Conservation (phyloP, 345 rosid genomes). For the Iberis pinnata region DNA sequence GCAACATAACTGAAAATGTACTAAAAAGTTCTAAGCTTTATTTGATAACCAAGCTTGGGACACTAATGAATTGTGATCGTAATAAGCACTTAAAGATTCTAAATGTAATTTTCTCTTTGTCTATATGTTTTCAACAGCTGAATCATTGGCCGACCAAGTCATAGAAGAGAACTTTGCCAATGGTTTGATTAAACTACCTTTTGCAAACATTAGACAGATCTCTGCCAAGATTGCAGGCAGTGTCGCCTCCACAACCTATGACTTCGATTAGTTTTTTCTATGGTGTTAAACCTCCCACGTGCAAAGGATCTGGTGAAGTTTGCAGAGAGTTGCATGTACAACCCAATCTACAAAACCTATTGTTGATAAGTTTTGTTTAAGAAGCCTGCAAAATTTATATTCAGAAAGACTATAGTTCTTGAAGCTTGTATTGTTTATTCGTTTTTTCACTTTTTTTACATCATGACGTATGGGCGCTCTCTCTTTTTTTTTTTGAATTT, state of each 20-base stretch:
- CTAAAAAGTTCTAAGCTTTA: no score
- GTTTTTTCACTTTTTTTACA: not conserved
- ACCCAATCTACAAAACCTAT: constrained; percentile 68
- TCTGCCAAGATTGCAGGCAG: constrained; percentile 85
- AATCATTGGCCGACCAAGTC: constrained; percentile 84
- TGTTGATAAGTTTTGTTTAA: constrained; percentile 49
- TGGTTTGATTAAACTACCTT: constrained; percentile 89
- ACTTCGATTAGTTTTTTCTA: constrained; percentile 55
- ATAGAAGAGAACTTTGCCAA: constrained; percentile 52
- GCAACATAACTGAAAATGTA: no score
- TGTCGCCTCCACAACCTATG: constrained; percentile 88
- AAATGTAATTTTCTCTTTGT: not conserved
- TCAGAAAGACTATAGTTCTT: constrained; percentile 5
- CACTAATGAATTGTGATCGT: no score
- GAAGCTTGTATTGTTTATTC: constrained; percentile 22
- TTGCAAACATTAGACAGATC: constrained; percentile 76
- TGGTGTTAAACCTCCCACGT: constrained; percentile 85
- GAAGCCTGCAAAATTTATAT: constrained; percentile 4
- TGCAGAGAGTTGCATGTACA: constrained; percentile 97
- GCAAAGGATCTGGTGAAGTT: constrained; percentile 68
- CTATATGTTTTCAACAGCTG: constrained; percentile 44
- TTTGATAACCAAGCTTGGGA: no score
- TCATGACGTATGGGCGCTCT: no score
- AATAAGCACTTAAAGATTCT: no score
- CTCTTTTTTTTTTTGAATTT: no score